Evolutionary conservation across 768 basidiomycete species (phyloP), one percentile per base, ranked within the genome.

Genomic region (Boletus reticuloceps): DNA sequence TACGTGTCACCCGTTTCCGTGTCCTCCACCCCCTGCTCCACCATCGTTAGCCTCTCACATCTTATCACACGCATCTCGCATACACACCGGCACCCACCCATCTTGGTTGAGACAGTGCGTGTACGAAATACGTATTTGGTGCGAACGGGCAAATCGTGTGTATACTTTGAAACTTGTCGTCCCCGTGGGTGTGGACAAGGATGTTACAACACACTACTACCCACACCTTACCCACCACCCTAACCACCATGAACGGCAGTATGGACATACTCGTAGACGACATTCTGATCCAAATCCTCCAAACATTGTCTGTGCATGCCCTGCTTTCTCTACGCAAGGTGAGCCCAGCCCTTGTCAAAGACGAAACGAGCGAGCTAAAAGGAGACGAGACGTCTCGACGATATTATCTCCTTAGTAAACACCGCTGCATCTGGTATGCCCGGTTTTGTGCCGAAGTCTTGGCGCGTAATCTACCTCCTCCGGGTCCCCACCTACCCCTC

Each of bases 241-340:
- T 44, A 12, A 11, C 11, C 50, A 3, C 27, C 50, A 54, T 55
- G 53, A 14, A 51, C n/a, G 51, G 29, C 50, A 54, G 58, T 36
- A 31, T 69, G 0, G 69, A 69, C 53, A 58, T n/a, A 20, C 58
- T 69, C 17, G 64, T 64, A 37, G 67, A 69, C n/a, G 68, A 69
- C 32, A 37, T 69, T 42, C n/a, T 69, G 12, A 50, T 69, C 19
- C 62, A 59, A 5, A 55, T 69, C 14, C 17, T 69, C 5, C 58
- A 58, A 29, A 17, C 5, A 1, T 47, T 55, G 9, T 54, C 69
- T 17, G 60, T 57, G 19, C 49, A n/a, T n/a, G 34, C 55, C 31
- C 36, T 69, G 9, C 59, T 69, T 19, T 44, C 62, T 9, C 44
- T 69, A 9, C 68, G 67, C 55, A 47, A 47, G 52, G 67, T 71